These are phyloP conservation scores for Scheffersomyces stambukii DNA, from an alignment of 1,139 yeast genomes.

Conservation along the genomic window DNA sequence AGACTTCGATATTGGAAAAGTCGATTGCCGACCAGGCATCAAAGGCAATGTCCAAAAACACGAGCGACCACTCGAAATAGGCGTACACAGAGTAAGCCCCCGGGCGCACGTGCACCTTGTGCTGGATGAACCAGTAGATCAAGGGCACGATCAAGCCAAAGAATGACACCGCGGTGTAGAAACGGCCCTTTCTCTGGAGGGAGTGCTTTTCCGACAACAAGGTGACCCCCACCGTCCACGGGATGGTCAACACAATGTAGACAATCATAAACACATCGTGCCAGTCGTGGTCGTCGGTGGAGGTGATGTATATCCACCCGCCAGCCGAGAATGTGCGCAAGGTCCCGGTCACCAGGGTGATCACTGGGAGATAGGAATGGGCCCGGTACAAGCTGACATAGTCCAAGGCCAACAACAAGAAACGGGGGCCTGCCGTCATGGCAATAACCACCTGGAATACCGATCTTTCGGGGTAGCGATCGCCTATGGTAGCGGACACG, in stretches of 20 bases:
- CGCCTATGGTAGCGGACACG: conserved; percentile 96
- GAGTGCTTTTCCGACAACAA: conserved; percentile 48
- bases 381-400: conserved; percentile 41
- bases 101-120: conserved; percentile 77
- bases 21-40: conserved; percentile 78
- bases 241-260: conserved; percentile 82
- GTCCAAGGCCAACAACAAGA: conserved; percentile 61
- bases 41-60: conserved; percentile 75
- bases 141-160: conserved; percentile 74
- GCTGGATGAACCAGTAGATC: conserved; percentile 86
- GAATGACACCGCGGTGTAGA: conserved; percentile 53
- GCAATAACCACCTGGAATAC: conserved; percentile 83
- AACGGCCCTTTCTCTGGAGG: conserved; percentile 45
- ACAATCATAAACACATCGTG: conserved; percentile 94
- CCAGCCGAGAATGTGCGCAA: conserved; percentile 91
- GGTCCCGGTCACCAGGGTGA: conserved; percentile 55
- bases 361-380: conserved; percentile 38
- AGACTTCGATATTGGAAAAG: conserved; percentile 54
- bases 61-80: conserved; percentile 89
- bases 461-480: conserved; percentile 91
- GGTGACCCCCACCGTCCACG: conserved; percentile 77
- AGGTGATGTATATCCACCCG: conserved; percentile 97
- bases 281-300: conserved; percentile 94
- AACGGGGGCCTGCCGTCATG: conserved; percentile 82
- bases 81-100: conserved; percentile 98